These are phyloP conservation scores for Lathyrus tuberosus DNA, from an alignment of 306 rosid genomes.

Conservation along the genomic window DNA sequence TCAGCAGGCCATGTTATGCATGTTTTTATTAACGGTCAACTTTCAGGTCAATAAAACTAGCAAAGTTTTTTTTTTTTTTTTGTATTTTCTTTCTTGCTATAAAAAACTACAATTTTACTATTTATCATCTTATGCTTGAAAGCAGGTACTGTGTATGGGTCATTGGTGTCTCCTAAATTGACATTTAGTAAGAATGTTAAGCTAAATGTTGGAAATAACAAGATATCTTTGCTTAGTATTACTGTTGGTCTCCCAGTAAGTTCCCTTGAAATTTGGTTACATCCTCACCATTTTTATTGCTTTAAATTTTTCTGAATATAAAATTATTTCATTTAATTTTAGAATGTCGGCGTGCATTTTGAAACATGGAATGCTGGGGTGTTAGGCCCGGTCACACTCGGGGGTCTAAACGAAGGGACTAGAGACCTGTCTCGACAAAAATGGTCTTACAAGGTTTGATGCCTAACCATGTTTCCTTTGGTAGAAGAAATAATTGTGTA, in stretches of 20 bases:
- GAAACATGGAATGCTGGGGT: constrained; percentile 96
- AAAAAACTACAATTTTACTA: constrained; percentile 24
- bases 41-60: constrained; percentile 62
- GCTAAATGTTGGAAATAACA: constrained; percentile 74
- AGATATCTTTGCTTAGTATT: constrained; percentile 81
- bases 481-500: not conserved
- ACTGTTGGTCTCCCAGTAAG: constrained; percentile 93
- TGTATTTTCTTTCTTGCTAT: not conserved
- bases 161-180: constrained; percentile 60
- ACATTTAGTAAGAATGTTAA: constrained; percentile 67
- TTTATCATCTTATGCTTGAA: constrained; percentile 24
- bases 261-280: constrained; percentile 30
- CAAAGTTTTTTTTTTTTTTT: not conserved
- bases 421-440: constrained; percentile 79
- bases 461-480: constrained; percentile 1
- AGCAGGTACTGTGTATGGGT: constrained; percentile 77
- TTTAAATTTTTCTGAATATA: not conserved
- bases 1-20: constrained; percentile 95
- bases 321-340: constrained; percentile 37
- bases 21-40: constrained; percentile 88
- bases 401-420: constrained; percentile 82
- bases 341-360: constrained; percentile 84
- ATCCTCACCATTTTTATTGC: constrained; percentile 8
- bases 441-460: constrained; percentile 92
- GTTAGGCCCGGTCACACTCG: constrained; percentile 83